phyloP scores from a whole-genome alignment of 2,329 filamentous ascomycete species.

The Botryotinia narcissicola region DNA sequence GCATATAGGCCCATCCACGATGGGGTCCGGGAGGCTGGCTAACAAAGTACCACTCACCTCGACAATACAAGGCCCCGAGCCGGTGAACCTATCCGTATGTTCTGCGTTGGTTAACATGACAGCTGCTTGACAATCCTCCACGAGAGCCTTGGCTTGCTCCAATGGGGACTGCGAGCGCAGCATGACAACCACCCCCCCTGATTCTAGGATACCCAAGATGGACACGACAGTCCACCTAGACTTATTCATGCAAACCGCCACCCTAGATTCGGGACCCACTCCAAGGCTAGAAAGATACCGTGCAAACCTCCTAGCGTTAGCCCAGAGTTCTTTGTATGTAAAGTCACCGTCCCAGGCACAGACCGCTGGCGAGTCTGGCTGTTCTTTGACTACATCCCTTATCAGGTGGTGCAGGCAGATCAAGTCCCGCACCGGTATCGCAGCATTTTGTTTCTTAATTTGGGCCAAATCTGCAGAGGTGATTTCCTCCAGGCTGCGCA shows the following conservation, averaged over 20 bases:
- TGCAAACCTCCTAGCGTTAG: conserved; percentile 28
- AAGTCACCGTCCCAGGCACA: conserved; percentile 33
- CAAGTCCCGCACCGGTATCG: conserved; percentile 2
- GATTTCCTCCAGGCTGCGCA: background rate
- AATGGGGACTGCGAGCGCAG: conserved; percentile 34
- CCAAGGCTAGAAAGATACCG: conserved; percentile 24
- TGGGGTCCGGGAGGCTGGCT: background rate
- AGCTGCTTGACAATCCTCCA: background rate
- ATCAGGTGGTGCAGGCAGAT: conserved; percentile 28
- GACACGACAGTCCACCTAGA: conserved; percentile 32
- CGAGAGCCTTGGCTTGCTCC: conserved; percentile 22
- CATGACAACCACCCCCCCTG: conserved; percentile 34
- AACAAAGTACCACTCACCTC: background rate
- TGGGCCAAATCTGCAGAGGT: conserved; percentile 13
- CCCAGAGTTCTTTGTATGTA: conserved; percentile 31
- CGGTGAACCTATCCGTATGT: background rate
- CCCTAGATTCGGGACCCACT: conserved; percentile 23
- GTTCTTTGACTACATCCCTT: background rate
- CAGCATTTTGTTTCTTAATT: conserved; percentile 25
- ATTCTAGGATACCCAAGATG: conserved; percentile 31
- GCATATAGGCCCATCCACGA: background rate
- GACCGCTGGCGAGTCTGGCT: conserved; percentile 29
- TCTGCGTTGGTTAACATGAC: background rate
- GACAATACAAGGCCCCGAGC: background rate
- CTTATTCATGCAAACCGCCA: conserved; percentile 36